Evolutionary conservation across 2,329 filamentous ascomycete genomes (phyloP).

Genomic region (Dactylellina leptospora): DNA sequence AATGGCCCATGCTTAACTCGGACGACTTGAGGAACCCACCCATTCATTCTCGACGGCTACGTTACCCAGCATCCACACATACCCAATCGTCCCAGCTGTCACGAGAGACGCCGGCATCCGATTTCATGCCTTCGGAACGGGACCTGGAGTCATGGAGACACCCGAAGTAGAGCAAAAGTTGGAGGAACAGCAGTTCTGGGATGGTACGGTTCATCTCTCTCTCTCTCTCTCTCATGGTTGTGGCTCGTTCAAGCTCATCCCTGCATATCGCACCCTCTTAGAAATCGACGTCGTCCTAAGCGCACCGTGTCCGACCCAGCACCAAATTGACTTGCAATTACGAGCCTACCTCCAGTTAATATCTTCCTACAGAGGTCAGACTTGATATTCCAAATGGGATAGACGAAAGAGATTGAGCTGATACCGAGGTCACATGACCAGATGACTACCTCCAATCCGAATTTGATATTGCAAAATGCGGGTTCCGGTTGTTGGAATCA

Average conservation of each 20-base stretch:
- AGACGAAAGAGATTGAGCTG: slow-evolving; percentile 5
- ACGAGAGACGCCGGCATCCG: slow-evolving; percentile 4
- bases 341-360: slow-evolving; percentile 84
- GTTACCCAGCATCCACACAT: too few relatives aligned
- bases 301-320: slow-evolving; percentile 68
- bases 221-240: slow-evolving; percentile 7
- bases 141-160: slow-evolving; percentile 42
- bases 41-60: too few relatives aligned
- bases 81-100: slow-evolving; percentile 1
- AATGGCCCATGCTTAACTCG: too few relatives aligned
- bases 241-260: slow-evolving; percentile 30
- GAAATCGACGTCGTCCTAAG: slow-evolving; percentile 74
- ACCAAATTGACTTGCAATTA: slow-evolving; percentile 82
- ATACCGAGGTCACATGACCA: slow-evolving; percentile 56
- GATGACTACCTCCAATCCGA: slow-evolving; percentile 78
- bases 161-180: slow-evolving; percentile 59
- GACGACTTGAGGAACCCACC: too few relatives aligned
- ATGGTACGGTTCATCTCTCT: slow-evolving; percentile 68
- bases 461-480: slow-evolving; percentile 81
- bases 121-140: slow-evolving; percentile 52
- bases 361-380: slow-evolving; percentile 72
- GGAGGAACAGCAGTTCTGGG: slow-evolving; percentile 87
- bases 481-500: slow-evolving; percentile 79
- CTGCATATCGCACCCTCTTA: slow-evolving; percentile 58
- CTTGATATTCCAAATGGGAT: slow-evolving; percentile 25